Base-by-base conservation (phyloP, 805 yeast species). In the Zygosaccharomyces lentus region DNA sequence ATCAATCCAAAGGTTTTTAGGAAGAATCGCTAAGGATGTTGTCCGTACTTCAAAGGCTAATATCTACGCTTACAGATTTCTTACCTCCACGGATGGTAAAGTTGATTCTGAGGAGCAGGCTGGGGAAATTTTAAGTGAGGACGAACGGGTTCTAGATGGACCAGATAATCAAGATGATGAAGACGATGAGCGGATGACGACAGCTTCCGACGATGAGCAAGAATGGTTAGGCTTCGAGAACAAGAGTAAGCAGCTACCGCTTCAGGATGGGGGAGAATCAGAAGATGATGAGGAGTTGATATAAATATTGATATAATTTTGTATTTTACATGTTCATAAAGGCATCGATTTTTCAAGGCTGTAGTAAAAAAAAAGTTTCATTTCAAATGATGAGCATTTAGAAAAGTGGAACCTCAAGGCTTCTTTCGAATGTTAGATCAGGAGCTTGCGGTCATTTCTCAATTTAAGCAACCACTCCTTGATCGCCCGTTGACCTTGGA, bases 11-110 rank as follows among this genome's bases (percentile, higher is more conserved):
- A 74, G 93, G 58, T 88, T 87, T 58, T 70, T 88, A 51, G 81
- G 78, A 39, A 76, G 87, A 57, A 68, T 81, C 10, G 90, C 85
- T 10, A 87, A 87, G 63, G 91, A 85, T 45, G 75, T 87, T n/a
- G 78, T 80, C 0, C 64, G 62, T 29, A 68, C 77, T 4, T 71
- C 80, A 2, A 74, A 71, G 49, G 75, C 73, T 35, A 83, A 81
- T 53, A 77, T 73, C 48, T 77, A 78, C 58, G 64, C 77, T 40
- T 75, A 74, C 58, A 68, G 70, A 41, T 87, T 80, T 59, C 69
- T 85, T 47, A 64, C 68, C 10, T 54, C 62, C 2, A 64, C 69
- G 16, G 62, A 61, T 24, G 64, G 64, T 21, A 47, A 52, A 6
- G 41, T 50, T 6, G 55, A 53, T 2, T 59, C 49, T 6, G 65